phyloP scores from a whole-genome alignment of 2,329 filamentous ascomycete species.

The Scytalidium lignicola region DNA sequence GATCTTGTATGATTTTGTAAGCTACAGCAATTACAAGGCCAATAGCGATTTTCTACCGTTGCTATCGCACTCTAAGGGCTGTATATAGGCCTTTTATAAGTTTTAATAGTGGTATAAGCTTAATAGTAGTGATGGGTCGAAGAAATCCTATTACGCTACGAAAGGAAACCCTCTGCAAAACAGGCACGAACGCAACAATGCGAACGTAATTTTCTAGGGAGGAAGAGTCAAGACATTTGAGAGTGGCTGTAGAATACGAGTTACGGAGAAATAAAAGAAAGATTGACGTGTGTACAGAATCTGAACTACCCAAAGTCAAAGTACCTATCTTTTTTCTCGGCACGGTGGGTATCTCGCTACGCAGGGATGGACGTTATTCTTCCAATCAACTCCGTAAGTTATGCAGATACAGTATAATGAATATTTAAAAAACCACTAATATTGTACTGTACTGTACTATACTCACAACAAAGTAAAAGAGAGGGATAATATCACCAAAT shows the following conservation, averaged over 20 bases:
- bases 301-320: background rate
- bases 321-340: slow-evolving; percentile 1
- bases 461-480: too few species aligned
- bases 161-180: background rate
- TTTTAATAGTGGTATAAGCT: slow-evolving; percentile 1
- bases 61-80: background rate
- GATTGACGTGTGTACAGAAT: background rate
- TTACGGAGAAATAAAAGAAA: background rate
- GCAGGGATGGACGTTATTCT: too few species aligned
- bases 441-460: too few species aligned
- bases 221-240: background rate
- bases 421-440: too few species aligned
- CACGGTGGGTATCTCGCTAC: too few species aligned
- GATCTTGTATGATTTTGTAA: background rate
- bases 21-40: background rate
- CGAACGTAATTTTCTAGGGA: slow-evolving; percentile 1
- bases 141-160: background rate
- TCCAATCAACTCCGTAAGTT: too few species aligned
- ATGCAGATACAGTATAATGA: too few species aligned
- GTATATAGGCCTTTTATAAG: slow-evolving; percentile 1
- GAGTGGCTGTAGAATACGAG: background rate
- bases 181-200: background rate
- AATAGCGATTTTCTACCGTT: slow-evolving; percentile 1
- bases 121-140: background rate
- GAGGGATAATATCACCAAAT: too few species aligned